These are phyloP conservation scores for Rhododendron vialii DNA, from an alignment of 148 eudicot species.

Conservation along the genomic window DNA sequence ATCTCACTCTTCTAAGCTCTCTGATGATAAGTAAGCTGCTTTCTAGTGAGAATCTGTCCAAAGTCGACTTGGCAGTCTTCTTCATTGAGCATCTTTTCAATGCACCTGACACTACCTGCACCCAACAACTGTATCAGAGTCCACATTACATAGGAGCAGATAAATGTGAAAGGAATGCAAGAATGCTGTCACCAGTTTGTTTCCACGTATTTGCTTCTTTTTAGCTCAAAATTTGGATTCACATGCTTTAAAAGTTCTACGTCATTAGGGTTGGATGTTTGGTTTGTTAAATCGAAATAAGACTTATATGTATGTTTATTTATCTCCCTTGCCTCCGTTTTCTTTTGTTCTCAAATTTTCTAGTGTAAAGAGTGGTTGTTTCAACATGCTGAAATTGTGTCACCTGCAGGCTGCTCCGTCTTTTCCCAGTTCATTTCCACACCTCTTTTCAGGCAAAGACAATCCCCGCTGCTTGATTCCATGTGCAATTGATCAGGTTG, in stretches of 20 bases:
- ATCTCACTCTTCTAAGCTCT: neutral
- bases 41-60: neutral
- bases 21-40: neutral
- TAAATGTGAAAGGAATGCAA: neutral
- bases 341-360: neutral
- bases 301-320: neutral
- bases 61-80: neutral
- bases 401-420: constrained; percentile 88
- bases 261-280: neutral
- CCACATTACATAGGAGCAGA: neutral
- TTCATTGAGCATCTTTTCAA: neutral
- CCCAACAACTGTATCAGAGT: neutral
- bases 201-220: neutral
- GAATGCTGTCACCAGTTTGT: neutral
- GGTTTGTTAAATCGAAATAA: neutral
- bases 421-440: constrained; percentile 93
- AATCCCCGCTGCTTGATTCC: constrained; percentile 91
- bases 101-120: neutral
- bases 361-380: neutral
- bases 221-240: neutral
- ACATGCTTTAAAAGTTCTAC: neutral
- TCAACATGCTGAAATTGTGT: constrained; percentile 3
- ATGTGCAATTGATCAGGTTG: constrained; percentile 99
- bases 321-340: neutral
- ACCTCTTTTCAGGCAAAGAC: constrained; percentile 68